Evolutionary conservation across 331 rosid genomes (phyloP), one percentile per base, ranked within the genome.

Genomic region (Ulmus americana): DNA sequence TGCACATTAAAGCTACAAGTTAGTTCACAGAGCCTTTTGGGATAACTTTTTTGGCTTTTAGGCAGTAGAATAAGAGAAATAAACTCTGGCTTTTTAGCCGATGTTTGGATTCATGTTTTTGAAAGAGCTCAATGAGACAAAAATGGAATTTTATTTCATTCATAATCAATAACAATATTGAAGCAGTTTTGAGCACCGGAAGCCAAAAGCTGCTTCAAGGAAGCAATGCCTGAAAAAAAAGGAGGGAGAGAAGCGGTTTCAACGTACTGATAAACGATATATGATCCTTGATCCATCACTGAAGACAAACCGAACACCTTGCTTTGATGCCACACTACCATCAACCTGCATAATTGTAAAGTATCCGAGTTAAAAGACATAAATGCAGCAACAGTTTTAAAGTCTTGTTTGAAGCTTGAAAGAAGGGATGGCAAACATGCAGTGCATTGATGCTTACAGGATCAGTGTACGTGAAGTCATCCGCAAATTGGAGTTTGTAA

Each of bases 231-330:
- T 28, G 43, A 50, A 11, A 8, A 6, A n/a, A 15, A 44, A 43
- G 28, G 14, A 55, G 5, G 15, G 45, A 47, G 64, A 22, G 18
- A 69, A 38, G 56, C 35, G 4, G 38, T 52, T 55, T 44, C 61
- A 55, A 66, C 91, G 7, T 84, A 94, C 99, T 4, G 96, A 94
- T 94, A 94, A 80, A 58, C 97, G 97, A 73, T 70, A 94, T 73
- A 94, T 94, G 72, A 94, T 90, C 80, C 97, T 87, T 4, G 99
- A 94, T n/a, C 97, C 97, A 75, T 94, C 99, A 0, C 88, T 81
- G 64, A 90, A 94, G 81, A 94, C 88, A 76, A 90, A 90, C 40
- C 96, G 88, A 62, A 94, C 86, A 11, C 97, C 99, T 83, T 94
- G 99, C 75, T 90, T 90, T 64, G 96, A 87, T 56, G 85, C 85